Evolutionary conservation across 495 filamentous ascomycete genomes (phyloP).

Genomic region (Talaromyces thailandensis): DNA sequence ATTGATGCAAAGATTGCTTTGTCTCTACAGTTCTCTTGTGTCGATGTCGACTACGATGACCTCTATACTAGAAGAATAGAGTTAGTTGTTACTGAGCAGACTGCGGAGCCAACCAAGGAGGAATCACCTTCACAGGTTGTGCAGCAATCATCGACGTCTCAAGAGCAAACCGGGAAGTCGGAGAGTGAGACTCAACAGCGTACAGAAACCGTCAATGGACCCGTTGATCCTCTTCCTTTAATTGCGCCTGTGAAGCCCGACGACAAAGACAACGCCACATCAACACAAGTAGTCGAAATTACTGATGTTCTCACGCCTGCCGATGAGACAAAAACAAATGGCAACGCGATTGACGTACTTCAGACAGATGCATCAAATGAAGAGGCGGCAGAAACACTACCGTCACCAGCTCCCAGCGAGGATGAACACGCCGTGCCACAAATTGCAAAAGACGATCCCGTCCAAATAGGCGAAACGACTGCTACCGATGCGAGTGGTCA

Average conservation of each 20-base stretch:
- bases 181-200: neutral
- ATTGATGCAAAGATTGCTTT: conserved; percentile 1
- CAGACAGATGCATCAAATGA: neutral
- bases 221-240: neutral
- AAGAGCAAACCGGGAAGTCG: neutral
- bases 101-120: neutral
- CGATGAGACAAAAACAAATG: neutral
- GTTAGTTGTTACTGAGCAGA: neutral
- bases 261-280: neutral
- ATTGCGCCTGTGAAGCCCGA: neutral
- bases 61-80: neutral
- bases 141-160: neutral
- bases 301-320: neutral
- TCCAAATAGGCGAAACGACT: neutral
- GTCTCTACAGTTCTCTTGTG: neutral
- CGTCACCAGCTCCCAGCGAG: neutral
- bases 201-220: neutral
- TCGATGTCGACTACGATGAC: neutral
- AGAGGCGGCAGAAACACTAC: neutral
- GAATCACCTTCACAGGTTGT: neutral
- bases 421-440: neutral
- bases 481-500: neutral
- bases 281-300: neutral
- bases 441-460: neutral
- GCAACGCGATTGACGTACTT: neutral